These are phyloP conservation scores for Nakazawaea wyomingensis DNA, from an alignment of 805 yeast species.

Conservation along the genomic window DNA sequence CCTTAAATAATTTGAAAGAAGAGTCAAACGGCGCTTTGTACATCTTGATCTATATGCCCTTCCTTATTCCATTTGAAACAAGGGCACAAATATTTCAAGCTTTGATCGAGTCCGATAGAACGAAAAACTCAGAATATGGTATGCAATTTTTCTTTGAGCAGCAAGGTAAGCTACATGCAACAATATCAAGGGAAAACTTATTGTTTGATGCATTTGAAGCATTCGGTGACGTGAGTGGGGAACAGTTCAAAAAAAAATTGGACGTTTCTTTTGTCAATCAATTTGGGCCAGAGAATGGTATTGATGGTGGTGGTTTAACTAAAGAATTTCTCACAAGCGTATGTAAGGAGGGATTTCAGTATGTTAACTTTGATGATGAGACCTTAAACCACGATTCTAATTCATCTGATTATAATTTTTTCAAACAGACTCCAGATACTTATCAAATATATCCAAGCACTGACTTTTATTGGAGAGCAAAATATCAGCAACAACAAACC, in stretches of 20 bases:
- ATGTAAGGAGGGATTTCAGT: conserved; percentile 57
- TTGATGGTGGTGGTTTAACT: conserved; percentile 96
- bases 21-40: conserved; percentile 32
- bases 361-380: conserved; percentile 21
- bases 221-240: conserved; percentile 46
- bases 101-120: conserved; percentile 51
- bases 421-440: conserved; percentile 37
- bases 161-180: conserved; percentile 33
- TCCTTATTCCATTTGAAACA: conserved; percentile 68
- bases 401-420: conserved; percentile 22
- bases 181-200: conserved; percentile 63
- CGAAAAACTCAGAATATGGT: conserved; percentile 16
- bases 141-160: not conserved
- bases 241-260: conserved; percentile 51
- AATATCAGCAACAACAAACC: conserved; percentile 21
- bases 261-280: conserved; percentile 66
- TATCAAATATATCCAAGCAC: conserved; percentile 77
- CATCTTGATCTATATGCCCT: conserved; percentile 64
- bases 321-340: conserved; percentile 82
- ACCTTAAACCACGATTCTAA: conserved; percentile 3
- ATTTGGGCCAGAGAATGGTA: conserved; percentile 81
- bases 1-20: conserved; percentile 1
- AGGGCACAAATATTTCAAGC: conserved; percentile 71
- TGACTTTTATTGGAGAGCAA: conserved; percentile 25
- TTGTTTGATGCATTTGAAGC: conserved; percentile 68